Evolutionary conservation across 2,329 filamentous ascomycete species (phyloP).

Genomic region (Pseudomassariella vexata): DNA sequence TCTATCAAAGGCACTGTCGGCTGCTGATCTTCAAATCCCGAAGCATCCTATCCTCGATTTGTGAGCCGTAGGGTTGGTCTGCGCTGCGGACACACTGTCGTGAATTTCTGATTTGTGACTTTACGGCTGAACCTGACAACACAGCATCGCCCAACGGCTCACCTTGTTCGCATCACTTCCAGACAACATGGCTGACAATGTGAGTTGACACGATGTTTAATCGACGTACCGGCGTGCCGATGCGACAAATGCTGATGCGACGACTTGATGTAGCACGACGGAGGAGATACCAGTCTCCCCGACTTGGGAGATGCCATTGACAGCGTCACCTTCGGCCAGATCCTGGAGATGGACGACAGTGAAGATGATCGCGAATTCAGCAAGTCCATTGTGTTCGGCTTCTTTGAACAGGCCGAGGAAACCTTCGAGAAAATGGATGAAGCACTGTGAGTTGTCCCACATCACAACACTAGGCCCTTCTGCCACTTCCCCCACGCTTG

Average conservation of each 20-base stretch:
- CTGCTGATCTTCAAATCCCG: too few species aligned
- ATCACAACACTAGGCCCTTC: constrained; percentile 1
- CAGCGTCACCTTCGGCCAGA: constrained; percentile 78
- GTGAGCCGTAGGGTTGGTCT: too few species aligned
- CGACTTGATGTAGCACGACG: constrained; percentile 35
- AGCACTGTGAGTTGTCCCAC: constrained; percentile 61
- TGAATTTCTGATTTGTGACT: too few species aligned
- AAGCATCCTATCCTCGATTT: too few species aligned
- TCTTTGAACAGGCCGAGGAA: constrained; percentile 83
- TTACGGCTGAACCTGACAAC: too few species aligned
- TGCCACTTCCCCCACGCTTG: neutral
- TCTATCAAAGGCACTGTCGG: too few species aligned
- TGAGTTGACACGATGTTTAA: constrained; percentile 3
- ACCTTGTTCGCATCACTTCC: neutral
- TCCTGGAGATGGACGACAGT: constrained; percentile 97
- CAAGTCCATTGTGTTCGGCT: constrained; percentile 80
- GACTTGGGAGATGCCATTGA: constrained; percentile 76
- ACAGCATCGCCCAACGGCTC: too few species aligned
- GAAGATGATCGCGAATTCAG: constrained; percentile 83
- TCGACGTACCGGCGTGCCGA: too few species aligned
- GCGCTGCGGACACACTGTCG: too few species aligned
- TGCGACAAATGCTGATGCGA: constrained; percentile 1
- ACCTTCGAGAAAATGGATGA: constrained; percentile 83
- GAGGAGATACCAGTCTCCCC: constrained; percentile 43
- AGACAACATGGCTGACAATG: constrained; percentile 4